Percentiles rank a stretch among this genome's conserved stretches.
These are phyloP conservation scores for Backusella macrospora DNA, from an alignment of 192 early-diverging fungal genomes.

Conservation along the genomic window DNA sequence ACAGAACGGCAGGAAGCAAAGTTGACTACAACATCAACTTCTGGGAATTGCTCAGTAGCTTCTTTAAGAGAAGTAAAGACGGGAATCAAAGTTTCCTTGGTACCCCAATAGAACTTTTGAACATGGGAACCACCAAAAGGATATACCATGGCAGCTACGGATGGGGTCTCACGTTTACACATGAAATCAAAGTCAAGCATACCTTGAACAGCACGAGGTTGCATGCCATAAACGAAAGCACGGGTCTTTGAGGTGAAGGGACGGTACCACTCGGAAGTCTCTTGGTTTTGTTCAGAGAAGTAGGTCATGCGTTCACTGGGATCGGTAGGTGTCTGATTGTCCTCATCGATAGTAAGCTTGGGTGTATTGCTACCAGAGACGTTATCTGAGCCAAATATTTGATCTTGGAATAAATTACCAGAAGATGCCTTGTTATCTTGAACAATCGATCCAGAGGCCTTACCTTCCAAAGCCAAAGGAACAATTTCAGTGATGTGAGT, in stretches of 20 bases:
- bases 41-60: slow-evolving; percentile 82
- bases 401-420: slow-evolving; percentile 62
- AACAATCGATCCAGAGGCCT: slow-evolving; percentile 43
- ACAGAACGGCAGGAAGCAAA: slow-evolving; percentile 98
- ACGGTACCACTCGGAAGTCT: slow-evolving; percentile 60
- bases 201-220: slow-evolving; percentile 97
- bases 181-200: slow-evolving; percentile 99
- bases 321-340: slow-evolving; percentile 49
- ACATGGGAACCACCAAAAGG: slow-evolving; percentile 98
- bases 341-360: slow-evolving; percentile 46
- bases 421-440: slow-evolving; percentile 46
- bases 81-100: slow-evolving; percentile 92
- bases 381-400: slow-evolving; percentile 46
- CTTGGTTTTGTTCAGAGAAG: slow-evolving; percentile 41
- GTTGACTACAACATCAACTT: slow-evolving; percentile 94
- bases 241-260: slow-evolving; percentile 85
- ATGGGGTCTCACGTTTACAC: slow-evolving; percentile 90
- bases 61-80: slow-evolving; percentile 90
- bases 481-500: slow-evolving; percentile 99
- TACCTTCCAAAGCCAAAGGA: slow-evolving; percentile 83
- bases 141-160: slow-evolving; percentile 98
- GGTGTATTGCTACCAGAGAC: slow-evolving; percentile 22
- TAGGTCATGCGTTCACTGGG: slow-evolving; percentile 54
- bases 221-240: slow-evolving; percentile 97
- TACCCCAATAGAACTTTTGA: slow-evolving; percentile 99